Evolutionary conservation across 306 rosid genomes (phyloP).

Genomic region (Fragaria vesca): DNA sequence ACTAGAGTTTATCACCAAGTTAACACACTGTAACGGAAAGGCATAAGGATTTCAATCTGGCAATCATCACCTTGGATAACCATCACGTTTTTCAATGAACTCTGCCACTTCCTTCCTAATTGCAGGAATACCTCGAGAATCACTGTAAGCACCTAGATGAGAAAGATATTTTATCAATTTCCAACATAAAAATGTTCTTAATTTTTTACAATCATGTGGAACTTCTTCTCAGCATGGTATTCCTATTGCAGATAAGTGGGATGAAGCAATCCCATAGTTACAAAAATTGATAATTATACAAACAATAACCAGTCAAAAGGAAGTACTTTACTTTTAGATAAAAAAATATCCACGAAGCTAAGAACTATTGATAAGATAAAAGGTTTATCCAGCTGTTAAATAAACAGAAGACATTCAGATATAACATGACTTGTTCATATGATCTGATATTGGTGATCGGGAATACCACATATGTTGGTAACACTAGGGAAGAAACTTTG

Average conservation of each 20-base stretch:
- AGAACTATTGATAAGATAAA: neutral
- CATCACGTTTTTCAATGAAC: conserved; percentile 89
- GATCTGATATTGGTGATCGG: neutral
- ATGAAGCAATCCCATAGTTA: neutral
- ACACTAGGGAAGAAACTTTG: neutral
- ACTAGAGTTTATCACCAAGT: conserved; percentile 4
- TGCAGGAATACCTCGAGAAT: conserved; percentile 93
- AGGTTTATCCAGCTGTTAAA: neutral
- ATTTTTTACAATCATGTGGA: neutral
- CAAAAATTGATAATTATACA: neutral
- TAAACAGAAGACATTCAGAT: neutral
- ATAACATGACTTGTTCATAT: conserved; percentile 1
- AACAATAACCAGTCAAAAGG: neutral
- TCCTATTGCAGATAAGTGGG: neutral
- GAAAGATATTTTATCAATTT: conserved; percentile 13
- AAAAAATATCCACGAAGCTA: neutral
- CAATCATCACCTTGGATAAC: conserved; percentile 79
- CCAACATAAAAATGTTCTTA: conserved; percentile 18
- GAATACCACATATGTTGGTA: neutral
- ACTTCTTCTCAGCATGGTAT: neutral
- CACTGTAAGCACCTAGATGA: conserved; percentile 87
- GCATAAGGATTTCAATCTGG: neutral
- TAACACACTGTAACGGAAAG: conserved; percentile 19
- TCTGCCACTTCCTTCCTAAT: conserved; percentile 93
- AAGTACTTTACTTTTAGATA: neutral